These are phyloP conservation scores for Jatropha multifida DNA, from an alignment of 441 rosid species.

Conservation along the genomic window DNA sequence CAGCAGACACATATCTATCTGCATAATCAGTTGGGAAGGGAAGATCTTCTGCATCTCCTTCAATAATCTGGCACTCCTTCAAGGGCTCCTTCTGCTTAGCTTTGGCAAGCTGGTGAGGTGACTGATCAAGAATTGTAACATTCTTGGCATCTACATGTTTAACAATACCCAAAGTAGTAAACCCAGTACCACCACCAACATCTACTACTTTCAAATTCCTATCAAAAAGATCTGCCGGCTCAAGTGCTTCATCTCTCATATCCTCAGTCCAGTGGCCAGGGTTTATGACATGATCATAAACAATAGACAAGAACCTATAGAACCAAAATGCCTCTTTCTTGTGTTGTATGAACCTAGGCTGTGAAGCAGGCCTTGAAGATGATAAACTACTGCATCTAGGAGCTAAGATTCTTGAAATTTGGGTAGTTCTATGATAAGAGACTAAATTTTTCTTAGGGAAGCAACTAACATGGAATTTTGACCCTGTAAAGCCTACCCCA, in stretches of 20 bases:
- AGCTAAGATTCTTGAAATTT: constrained; percentile 16
- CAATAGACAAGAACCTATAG: constrained; percentile 49
- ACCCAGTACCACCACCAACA: constrained; percentile 58
- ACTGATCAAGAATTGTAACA: constrained; percentile 52
- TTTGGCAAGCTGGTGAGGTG: constrained; percentile 56
- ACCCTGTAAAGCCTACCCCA: constrained; percentile 17
- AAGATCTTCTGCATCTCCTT: constrained; percentile 59
- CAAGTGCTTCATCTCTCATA: constrained; percentile 48
- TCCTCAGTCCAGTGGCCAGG: constrained; percentile 61
- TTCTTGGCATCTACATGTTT: constrained; percentile 58
- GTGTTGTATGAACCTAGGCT: constrained; percentile 52
- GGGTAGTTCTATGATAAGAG: background rate
- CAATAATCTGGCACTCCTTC: constrained; percentile 52
- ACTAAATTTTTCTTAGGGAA: constrained; percentile 17
- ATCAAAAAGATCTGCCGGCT: constrained; percentile 44
- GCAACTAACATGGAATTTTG: constrained; percentile 15
- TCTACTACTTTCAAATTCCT: constrained; percentile 43
- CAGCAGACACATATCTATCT: constrained; percentile 54
- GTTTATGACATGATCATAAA: constrained; percentile 49
- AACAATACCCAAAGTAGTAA: constrained; percentile 55
- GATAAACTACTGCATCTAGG: constrained; percentile 39
- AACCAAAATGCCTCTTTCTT: constrained; percentile 56
- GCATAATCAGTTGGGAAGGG: constrained; percentile 48
- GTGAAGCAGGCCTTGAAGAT: constrained; percentile 45
- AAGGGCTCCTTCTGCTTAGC: constrained; percentile 52